phyloP scores from a whole-genome alignment of 164 flowering plant species.

The Macadamia tetraphylla region DNA sequence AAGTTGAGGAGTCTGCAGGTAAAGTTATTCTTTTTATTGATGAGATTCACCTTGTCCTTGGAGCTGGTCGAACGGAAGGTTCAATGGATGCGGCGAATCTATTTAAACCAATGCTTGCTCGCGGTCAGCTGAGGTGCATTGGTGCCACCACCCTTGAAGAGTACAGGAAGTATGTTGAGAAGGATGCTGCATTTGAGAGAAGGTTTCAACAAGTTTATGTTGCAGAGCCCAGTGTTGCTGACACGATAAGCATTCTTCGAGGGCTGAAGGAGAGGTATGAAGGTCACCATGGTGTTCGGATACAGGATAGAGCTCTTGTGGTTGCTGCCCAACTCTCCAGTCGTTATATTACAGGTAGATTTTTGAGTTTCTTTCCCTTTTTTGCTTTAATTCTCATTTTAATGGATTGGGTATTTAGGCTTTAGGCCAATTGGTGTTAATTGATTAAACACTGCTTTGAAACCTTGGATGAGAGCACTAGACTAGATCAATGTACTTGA shows the following conservation, averaged over 20 bases:
- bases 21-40: constrained; percentile 79
- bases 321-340: constrained; percentile 64
- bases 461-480: neutral
- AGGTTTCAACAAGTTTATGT: constrained; percentile 84
- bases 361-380: neutral
- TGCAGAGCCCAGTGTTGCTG: constrained; percentile 69
- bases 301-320: constrained; percentile 73
- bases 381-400: neutral
- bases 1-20: constrained; percentile 82
- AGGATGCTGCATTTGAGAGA: constrained; percentile 86
- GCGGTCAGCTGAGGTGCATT: constrained; percentile 77
- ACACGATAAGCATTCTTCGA: constrained; percentile 70
- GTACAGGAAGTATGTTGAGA: constrained; percentile 84
- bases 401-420: no score
- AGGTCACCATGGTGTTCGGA: constrained; percentile 82
- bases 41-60: constrained; percentile 81
- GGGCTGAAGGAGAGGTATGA: constrained; percentile 77
- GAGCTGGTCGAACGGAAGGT: constrained; percentile 74
- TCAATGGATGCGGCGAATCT: constrained; percentile 91
- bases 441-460: neutral
- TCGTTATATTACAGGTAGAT: constrained; percentile 52
- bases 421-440: no score
- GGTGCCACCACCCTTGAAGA: constrained; percentile 87
- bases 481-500: neutral
- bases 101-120: constrained; percentile 83